A percentile compares a stretch with the other conserved stretches of the same genome.
Evolutionary conservation across 148 eudicot species (phyloP).

Genomic region (Pouteria glomerata): DNA sequence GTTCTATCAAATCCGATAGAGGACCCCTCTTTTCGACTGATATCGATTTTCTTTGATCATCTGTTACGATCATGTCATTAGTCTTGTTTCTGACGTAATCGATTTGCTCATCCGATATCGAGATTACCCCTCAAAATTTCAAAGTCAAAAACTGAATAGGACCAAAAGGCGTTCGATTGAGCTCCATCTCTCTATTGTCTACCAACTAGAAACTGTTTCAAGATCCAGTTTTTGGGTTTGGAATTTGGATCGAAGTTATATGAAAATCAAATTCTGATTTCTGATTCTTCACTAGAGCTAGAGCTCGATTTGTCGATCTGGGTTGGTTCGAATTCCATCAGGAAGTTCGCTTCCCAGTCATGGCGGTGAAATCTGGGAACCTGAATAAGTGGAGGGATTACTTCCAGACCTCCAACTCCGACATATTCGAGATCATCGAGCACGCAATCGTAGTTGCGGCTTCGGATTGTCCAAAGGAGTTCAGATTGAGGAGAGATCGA

Average conservation of each 20-base stretch:
- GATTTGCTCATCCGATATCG: neutral
- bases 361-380: conserved; percentile 37
- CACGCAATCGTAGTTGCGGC: conserved; percentile 76
- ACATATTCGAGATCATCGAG: conserved; percentile 79
- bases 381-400: conserved; percentile 72
- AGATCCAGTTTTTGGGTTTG: neutral
- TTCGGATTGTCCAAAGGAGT: conserved; percentile 71
- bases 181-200: neutral
- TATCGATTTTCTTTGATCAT: conserved; percentile 9
- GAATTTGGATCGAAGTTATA: conserved; percentile 12
- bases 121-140: neutral
- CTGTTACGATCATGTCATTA: neutral
- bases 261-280: conserved; percentile 18
- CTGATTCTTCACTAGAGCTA: conserved; percentile 25
- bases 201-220: neutral
- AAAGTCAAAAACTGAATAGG: conserved; percentile 13
- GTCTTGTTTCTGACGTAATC: conserved; percentile 4
- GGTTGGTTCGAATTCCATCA: conserved; percentile 24
- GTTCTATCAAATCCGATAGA: neutral
- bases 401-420: conserved; percentile 49
- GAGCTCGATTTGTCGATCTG: conserved; percentile 32
- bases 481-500: conserved; percentile 44
- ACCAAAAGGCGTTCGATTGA: too few species aligned
- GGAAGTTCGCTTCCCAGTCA: conserved; percentile 11
- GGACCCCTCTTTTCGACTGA: neutral